Conservation (phyloP, 768 basidiomycete genomes). For the Tulasnella sp. region DNA sequence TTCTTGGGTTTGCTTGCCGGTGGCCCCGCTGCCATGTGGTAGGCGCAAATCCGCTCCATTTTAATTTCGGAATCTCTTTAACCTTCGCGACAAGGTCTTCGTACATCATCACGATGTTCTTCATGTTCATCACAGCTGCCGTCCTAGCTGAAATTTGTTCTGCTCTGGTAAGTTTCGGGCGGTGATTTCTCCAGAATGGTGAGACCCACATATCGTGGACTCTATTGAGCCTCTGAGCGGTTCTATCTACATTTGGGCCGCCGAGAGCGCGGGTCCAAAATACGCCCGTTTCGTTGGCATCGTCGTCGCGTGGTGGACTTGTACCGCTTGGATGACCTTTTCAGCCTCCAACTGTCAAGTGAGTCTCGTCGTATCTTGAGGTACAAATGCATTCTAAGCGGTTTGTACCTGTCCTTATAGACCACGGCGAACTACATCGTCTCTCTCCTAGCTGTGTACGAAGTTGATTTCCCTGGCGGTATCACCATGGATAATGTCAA, state of each 20-base stretch:
- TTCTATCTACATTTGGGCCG: conserved; percentile 93
- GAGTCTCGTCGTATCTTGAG: conserved; percentile 31
- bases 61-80: neutral
- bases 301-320: conserved; percentile 89
- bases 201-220: neutral
- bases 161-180: conserved; percentile 46
- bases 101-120: conserved; percentile 76
- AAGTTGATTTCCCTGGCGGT: conserved; percentile 79
- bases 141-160: conserved; percentile 92
- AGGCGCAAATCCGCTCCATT: conserved; percentile 17
- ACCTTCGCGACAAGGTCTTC: conserved; percentile 60
- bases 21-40: conserved; percentile 88
- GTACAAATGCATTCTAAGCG: neutral
- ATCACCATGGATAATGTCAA: conserved; percentile 64
- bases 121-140: conserved; percentile 83
- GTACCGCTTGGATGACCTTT: conserved; percentile 94
- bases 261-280: conserved; percentile 85
- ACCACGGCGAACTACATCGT: conserved; percentile 87
- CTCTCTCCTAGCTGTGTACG: conserved; percentile 77
- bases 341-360: conserved; percentile 85
- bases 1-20: conserved; percentile 82
- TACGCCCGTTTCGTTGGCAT: conserved; percentile 84
- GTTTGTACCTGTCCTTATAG: conserved; percentile 40
- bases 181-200: neutral
- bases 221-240: conserved; percentile 60